Base-by-base conservation (phyloP, 2,329 filamentous ascomycete genomes). In the Graphilbum sp. region DNA sequence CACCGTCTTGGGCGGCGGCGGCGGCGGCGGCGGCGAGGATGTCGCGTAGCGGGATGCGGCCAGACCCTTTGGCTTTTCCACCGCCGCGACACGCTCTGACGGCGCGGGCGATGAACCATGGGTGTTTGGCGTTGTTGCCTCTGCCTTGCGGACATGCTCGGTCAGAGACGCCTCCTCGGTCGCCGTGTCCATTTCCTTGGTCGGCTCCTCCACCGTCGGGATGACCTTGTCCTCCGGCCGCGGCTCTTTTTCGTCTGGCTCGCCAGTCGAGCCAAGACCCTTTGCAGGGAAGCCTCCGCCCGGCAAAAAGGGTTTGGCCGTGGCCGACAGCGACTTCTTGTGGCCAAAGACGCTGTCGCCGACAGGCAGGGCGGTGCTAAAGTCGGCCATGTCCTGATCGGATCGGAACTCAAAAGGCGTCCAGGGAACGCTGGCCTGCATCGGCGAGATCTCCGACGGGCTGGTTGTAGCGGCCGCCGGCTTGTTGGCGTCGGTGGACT, bases 301-400 rank as follows among this genome's bases (percentile, higher is more conserved):
- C 13, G 69, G 67, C 5, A 63, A 67, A 52, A 90, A 92, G 0
- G 79, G 68, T 48, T 72, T 73, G 1, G 82, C 80, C 15, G 73
- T 67, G 4, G 80, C 78, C 27, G 82, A 87, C 19, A 87, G 62
- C 5, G 74, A 74, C 46, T 67, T 67, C 46, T 63, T 63, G 51
- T 70, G 59, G 38, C 61, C 61, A 47, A 65, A 58, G 13, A 30
- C 13, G 10, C 41, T 47, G 2, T 66, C 61, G 12, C 60, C 62
- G 42, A 67, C 65, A 1, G 66, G 64, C 20, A 61, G 59, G 2
- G 70, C 64, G 35, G 65, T 60, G 43, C 66, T 64, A 49, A 75
- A 74, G 42, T 57, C 60, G 21, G 59, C 59, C 10, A 66, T 53
- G 3, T 72, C 67, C 2, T 48, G 41, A 24, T 62, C 59, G 4